These are phyloP conservation scores for Trametes elegans DNA, from an alignment of 768 basidiomycete genomes.

Conservation along the genomic window DNA sequence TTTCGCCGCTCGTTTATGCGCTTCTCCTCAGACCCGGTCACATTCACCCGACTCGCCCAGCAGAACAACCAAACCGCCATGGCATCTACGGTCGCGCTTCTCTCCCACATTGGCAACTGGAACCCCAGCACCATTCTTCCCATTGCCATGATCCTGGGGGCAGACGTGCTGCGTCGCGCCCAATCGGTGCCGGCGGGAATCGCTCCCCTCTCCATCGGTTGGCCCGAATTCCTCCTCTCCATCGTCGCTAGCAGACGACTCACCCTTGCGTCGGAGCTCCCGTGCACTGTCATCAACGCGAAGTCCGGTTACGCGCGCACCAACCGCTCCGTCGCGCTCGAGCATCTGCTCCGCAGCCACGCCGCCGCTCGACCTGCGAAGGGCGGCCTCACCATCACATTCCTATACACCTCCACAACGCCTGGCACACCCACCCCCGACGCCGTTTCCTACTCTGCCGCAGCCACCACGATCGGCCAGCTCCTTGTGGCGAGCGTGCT, in stretches of 20 bases:
- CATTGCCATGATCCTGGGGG: conserved; percentile 30
- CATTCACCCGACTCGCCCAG: too few relatives aligned
- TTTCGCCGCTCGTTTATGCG: too few relatives aligned
- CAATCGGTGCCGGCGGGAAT: conserved; percentile 18
- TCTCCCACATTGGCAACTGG: not conserved
- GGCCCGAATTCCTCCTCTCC: conserved; percentile 30
- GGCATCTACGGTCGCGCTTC: not conserved
- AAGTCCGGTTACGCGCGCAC: conserved; percentile 25
- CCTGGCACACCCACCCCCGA: conserved; percentile 23
- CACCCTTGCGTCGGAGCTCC: conserved; percentile 24
- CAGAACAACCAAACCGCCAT: too few relatives aligned
- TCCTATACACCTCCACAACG: conserved; percentile 15
- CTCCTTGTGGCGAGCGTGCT: conserved; percentile 21
- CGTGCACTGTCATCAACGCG: conserved; percentile 23
- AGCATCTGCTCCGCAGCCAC: conserved; percentile 30
- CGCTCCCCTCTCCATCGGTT: conserved; percentile 32
- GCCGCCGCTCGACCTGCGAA: not conserved
- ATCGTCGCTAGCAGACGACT: conserved; percentile 23
- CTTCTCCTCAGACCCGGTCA: too few relatives aligned
- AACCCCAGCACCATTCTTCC: conserved; percentile 21
- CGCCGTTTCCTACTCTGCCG: conserved; percentile 24
- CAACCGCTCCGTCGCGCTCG: conserved; percentile 27
- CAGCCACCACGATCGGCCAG: conserved; percentile 24
- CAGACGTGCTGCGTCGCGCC: conserved; percentile 26
- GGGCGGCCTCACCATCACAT: conserved; percentile 17